A percentile compares a stretch with the other conserved stretches of the same genome.
phyloP scores from a whole-genome alignment of 2,329 filamentous ascomycete genomes.

The Xylaria multiplex region DNA sequence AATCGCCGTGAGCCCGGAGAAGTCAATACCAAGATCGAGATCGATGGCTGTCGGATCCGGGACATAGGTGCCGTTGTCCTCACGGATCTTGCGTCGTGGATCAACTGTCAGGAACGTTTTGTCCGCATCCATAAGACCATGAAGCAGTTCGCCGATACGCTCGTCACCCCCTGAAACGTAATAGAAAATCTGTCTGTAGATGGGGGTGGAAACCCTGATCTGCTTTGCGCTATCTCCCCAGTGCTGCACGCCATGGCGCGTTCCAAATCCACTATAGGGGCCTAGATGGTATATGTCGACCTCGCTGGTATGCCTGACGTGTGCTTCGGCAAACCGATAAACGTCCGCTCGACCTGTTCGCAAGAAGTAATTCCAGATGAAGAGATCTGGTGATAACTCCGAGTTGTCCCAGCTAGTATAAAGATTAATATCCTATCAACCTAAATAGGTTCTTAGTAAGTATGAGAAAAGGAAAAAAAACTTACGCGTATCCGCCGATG shows the following conservation, averaged over 20 bases:
- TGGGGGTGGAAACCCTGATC: constrained; percentile 66
- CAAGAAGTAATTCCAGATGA: constrained; percentile 71
- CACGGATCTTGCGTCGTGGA: constrained; percentile 66
- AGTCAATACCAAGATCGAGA: constrained; percentile 68
- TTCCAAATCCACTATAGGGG: constrained; percentile 67
- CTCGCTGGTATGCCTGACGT: constrained; percentile 68
- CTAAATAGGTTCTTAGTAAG: no score
- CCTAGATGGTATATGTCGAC: constrained; percentile 71
- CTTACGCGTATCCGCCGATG: constrained; percentile 65
- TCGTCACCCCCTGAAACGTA: constrained; percentile 68
- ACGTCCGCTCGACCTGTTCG: constrained; percentile 66
- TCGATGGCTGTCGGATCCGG: constrained; percentile 57
- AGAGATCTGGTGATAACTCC: constrained; percentile 70
- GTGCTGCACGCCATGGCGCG: constrained; percentile 71
- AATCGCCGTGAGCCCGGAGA: constrained; percentile 64
- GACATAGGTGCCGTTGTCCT: constrained; percentile 57
- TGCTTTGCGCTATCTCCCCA: constrained; percentile 71
- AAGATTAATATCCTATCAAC: no score
- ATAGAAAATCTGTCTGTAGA: constrained; percentile 67
- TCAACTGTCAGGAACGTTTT: constrained; percentile 64
- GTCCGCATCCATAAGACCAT: constrained; percentile 63
- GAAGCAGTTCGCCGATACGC: constrained; percentile 64
- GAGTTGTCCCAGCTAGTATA: constrained; percentile 66
- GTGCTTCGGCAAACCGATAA: constrained; percentile 67
- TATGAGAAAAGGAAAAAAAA: no score